Evolutionary conservation across 2,329 filamentous ascomycete species (phyloP), one percentile per base, ranked within the genome.

Genomic region (Trichoderma lentiforme): DNA sequence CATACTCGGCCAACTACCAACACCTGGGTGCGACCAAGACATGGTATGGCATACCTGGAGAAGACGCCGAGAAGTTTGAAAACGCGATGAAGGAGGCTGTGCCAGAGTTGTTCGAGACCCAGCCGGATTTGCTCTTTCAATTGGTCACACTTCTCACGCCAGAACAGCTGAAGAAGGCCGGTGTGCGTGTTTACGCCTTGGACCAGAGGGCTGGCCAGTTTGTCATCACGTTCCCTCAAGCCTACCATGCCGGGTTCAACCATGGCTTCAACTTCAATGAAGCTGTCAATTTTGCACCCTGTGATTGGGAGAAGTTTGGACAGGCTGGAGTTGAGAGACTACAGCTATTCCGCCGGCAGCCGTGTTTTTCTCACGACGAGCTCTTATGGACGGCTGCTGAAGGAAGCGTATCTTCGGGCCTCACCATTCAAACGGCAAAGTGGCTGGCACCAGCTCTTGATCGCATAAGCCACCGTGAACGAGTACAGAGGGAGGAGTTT

Each of bases 221-320:
- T 75, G 95, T 99, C 74, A 91, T 99, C 74, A 99, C 96, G 0
- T 99, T 98, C 77, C 96, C 96, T 0, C 93, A 97, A 80, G 96
- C 96, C 0, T 99, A 98, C 77, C 96, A 99, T 80, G 95, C 96
- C 6, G 96, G 96, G 0, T 99, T 99, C 83, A 99, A 99, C 77
- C 96, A 99, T 77, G 96, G 93, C 0, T 99, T 99, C 85, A 99
- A 99, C 79, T 97, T 98, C 82, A 99, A 99, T 76, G 96, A 99
- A 81, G 96, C 96, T 6, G 96, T 99, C 76, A 99, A 99, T 79
- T 99, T 99, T 82, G 96, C 96, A 0, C 96, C 96, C 0, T 87
- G 86, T 32, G 96, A 99, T 77, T 99, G 96, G 96, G 96, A 99
- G 78, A 94, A 94, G 0, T 97, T 91, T 79, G 96, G 96, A 2